Percentiles rank a stretch among this genome's conserved stretches.
Evolutionary conservation across 345 rosid species (phyloP).

Genomic region (Syzygium aromaticum): DNA sequence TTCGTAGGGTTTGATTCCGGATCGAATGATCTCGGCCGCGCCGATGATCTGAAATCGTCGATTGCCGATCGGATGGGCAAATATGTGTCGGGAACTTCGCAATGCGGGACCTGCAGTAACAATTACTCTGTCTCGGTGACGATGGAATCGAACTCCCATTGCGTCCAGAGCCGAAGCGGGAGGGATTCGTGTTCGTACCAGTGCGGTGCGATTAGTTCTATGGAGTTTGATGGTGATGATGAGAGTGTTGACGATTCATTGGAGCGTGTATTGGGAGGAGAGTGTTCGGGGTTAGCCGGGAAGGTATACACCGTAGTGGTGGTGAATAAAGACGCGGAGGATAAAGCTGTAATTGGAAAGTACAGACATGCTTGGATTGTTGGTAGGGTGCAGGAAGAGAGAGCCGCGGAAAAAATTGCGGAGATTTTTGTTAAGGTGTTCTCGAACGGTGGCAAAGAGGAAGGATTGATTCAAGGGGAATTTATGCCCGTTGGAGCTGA

Average conservation of each 20-base stretch:
- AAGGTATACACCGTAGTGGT: constrained; percentile 53
- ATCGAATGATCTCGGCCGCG: constrained; percentile 1
- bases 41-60: constrained; percentile 24
- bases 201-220: constrained; percentile 36
- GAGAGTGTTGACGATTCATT: constrained; percentile 49
- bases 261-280: constrained; percentile 31
- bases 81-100: constrained; percentile 26
- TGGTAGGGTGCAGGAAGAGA: constrained; percentile 38
- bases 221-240: constrained; percentile 36
- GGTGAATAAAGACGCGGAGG: constrained; percentile 34
- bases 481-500: constrained; percentile 96
- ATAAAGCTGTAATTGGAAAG: constrained; percentile 71
- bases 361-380: constrained; percentile 81
- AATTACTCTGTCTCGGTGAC: constrained; percentile 53
- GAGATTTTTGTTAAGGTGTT: constrained; percentile 70
- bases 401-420: constrained; percentile 33
- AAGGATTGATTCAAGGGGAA: constrained; percentile 65
- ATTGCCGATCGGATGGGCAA: constrained; percentile 32
- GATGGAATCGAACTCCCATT: constrained; percentile 22
- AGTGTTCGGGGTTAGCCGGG: constrained; percentile 25
- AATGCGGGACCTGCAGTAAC: constrained; percentile 38
- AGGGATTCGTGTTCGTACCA: constrained; percentile 18
- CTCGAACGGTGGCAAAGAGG: constrained; percentile 77
- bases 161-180: constrained; percentile 9
- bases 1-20: constrained; percentile 34